These are phyloP conservation scores for Trypanosoma conorhini DNA, from an alignment of 208 protist genomes.

Conservation along the genomic window DNA sequence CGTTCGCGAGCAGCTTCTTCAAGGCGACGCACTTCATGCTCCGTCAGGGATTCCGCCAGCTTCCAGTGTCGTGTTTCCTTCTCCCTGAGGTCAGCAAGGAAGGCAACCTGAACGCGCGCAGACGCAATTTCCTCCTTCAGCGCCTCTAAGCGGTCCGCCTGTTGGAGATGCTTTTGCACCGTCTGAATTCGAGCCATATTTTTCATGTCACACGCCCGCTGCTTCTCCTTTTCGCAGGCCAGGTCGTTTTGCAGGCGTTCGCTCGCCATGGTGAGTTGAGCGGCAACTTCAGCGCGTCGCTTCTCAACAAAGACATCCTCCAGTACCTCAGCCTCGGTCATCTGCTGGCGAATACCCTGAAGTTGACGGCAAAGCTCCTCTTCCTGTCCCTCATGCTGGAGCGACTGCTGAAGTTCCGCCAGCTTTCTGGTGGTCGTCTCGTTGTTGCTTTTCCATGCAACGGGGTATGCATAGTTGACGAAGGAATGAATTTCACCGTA, in stretches of 20 bases:
- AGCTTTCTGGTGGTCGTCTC: conserved; percentile 45
- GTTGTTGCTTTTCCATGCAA: conserved; percentile 37
- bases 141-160: conserved; percentile 40
- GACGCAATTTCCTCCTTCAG: conserved; percentile 42
- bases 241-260: conserved; percentile 21
- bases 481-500: conserved; percentile 34
- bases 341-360: conserved; percentile 30
- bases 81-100: conserved; percentile 45
- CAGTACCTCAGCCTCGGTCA: conserved; percentile 29
- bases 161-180: conserved; percentile 36
- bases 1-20: conserved; percentile 49
- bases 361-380: conserved; percentile 31
- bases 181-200: conserved; percentile 35
- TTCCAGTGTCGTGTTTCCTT: conserved; percentile 65
- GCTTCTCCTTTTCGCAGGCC: conserved; percentile 32
- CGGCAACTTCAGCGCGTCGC: conserved; percentile 58
- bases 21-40: conserved; percentile 50
- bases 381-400: conserved; percentile 31
- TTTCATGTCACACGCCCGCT: conserved; percentile 45
- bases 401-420: conserved; percentile 45
- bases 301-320: conserved; percentile 60
- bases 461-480: conserved; percentile 48
- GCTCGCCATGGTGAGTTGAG: conserved; percentile 34
- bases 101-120: conserved; percentile 35
- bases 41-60: conserved; percentile 43